Evolutionary conservation across 2,329 filamentous ascomycete genomes (phyloP), one percentile per base, ranked within the genome.

Genomic region (Teratosphaeria nubilosa): DNA sequence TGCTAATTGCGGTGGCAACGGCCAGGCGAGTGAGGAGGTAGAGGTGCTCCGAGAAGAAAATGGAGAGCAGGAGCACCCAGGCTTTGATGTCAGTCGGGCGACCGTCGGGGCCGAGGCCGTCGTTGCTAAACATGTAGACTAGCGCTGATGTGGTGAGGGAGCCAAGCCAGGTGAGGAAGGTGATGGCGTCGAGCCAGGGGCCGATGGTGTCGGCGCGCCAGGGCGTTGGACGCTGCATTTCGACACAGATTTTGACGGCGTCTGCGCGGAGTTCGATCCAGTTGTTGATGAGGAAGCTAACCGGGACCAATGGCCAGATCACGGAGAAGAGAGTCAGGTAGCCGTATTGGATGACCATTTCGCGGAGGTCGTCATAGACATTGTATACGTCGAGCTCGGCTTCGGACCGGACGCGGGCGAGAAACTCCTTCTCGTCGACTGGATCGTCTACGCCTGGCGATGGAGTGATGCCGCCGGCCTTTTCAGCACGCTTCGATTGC

Each of bases 211-310:
- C 94, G 1, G 90, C 86, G 56, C 94, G 85, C 82, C 88, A 90
- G 0, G 94, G 94, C 41, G 89, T 90, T 0, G 94, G 94, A 3
- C 94, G 86, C 68, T 92, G 87, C 78, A 90, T 91, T 72, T 91
- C 87, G 53, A 90, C 80, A 58, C 91, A 91, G 66, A 97, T 95
- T 73, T 99, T 99, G 76, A 96, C 82, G 1, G 92, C 91, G 70
- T 99, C 94, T 0, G 90, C 90, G 50, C 94, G 88, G 45, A 97
- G 82, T 71, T 97, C 94, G 58, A 99, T 77, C 91, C 92, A 97
- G 76, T 97, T 95, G 76, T 97, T 97, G 73, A 94, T 77, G 13
- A 97, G 77, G 76, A 97, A 97, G 1, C 88, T 92, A 58, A 90
- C 80, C 1, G 88, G 86, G 0, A 92, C 91, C n/a, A 97, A 78